Evolutionary conservation across 2,329 filamentous ascomycete genomes (phyloP).

Genomic region (Lecanosticta acicola): DNA sequence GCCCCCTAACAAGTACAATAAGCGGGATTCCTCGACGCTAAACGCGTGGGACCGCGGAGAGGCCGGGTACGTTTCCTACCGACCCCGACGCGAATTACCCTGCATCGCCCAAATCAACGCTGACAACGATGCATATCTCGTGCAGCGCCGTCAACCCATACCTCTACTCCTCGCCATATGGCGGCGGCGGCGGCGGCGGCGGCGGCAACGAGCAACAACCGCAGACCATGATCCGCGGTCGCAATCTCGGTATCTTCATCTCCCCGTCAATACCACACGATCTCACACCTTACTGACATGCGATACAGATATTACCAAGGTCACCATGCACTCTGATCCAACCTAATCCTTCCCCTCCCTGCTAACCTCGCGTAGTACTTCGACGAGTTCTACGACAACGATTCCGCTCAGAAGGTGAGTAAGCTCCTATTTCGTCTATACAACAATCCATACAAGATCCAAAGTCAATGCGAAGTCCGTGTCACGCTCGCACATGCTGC

Average conservation of each 20-base stretch:
- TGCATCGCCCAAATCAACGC: neutral
- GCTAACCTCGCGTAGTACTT: conserved; percentile 18
- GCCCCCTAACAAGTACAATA: conserved; percentile 29
- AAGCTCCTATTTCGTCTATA: neutral
- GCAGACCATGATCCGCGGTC: conserved; percentile 21
- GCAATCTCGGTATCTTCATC: conserved; percentile 17
- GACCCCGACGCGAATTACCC: neutral
- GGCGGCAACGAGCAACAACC: too few species aligned
- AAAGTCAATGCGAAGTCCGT: neutral
- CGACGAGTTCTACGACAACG: conserved; percentile 30
- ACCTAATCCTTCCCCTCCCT: neutral
- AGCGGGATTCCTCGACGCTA: conserved; percentile 21
- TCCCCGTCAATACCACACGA: neutral
- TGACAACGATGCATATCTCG: neutral
- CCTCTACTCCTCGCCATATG: conserved; percentile 14
- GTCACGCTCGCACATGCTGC: neutral
- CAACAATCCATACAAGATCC: neutral
- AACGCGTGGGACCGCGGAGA: conserved; percentile 17
- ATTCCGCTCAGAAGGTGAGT: conserved; percentile 26
- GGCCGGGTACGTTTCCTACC: conserved; percentile 15
- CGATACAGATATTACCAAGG: conserved; percentile 19
- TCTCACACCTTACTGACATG: conserved; percentile 1
- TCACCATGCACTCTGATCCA: neutral
- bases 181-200: conserved; percentile 7
- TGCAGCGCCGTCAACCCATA: conserved; percentile 12